Evolutionary conservation across 78 protist genomes (phyloP).

Genomic region (Bigelowiella natans): DNA sequence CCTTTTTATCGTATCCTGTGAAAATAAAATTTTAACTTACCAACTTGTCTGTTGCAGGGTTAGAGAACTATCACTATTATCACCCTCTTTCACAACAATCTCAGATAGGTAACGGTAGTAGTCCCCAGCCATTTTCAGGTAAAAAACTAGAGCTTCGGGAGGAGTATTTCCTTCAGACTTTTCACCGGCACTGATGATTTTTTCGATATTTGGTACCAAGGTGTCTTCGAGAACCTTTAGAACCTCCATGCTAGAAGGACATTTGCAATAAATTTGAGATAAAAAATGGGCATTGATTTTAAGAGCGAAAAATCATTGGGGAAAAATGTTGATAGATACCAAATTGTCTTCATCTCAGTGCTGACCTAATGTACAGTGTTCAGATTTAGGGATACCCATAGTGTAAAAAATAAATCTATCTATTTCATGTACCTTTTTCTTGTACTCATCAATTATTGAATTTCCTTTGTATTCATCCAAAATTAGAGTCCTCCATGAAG

Average conservation of each 20-base stretch:
- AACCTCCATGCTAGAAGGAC: constrained; percentile 18
- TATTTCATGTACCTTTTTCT: not conserved
- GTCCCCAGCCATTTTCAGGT: constrained; percentile 50
- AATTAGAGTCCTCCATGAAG: constrained; percentile 91
- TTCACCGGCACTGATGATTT: not conserved
- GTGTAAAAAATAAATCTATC: too few relatives aligned
- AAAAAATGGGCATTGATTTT: too few relatives aligned
- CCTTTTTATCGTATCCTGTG: constrained; percentile 8
- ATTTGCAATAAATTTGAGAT: too few relatives aligned
- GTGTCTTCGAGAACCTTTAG: not conserved
- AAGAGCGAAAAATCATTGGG: too few relatives aligned
- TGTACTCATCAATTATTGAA: constrained; percentile 55
- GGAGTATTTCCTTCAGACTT: not conserved
- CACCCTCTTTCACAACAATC: not conserved
- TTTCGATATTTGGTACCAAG: constrained; percentile 11
- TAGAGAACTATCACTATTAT: too few relatives aligned
- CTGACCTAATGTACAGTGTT: too few relatives aligned
- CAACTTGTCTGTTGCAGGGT: too few relatives aligned
- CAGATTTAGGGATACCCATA: too few relatives aligned
- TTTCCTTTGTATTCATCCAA: constrained; percentile 31
- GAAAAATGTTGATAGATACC: too few relatives aligned
- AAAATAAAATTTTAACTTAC: too few relatives aligned
- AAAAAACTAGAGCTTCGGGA: constrained; percentile 57
- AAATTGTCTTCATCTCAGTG: constrained; percentile 30
- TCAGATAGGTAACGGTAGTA: constrained; percentile 57